Base-by-base conservation (phyloP, 2,329 filamentous ascomycete genomes). In the Fulvia fulva region DNA sequence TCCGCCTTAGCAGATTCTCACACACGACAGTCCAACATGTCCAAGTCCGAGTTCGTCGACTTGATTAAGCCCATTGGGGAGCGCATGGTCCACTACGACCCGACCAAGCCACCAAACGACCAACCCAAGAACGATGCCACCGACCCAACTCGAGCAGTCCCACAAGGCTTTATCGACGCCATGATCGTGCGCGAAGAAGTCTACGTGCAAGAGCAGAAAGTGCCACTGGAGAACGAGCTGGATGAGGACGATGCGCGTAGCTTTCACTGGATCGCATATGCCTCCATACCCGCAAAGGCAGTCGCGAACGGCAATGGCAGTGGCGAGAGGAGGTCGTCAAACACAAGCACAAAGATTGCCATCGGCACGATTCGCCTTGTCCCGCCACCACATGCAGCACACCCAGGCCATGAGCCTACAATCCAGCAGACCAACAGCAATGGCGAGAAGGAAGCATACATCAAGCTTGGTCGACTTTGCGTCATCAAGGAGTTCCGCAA, bases 211-310 rank as follows among this genome's bases (percentile, higher is more conserved):
- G 83, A 86, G 69, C 84, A 86, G 63, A 73, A 76, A 22, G 78
- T 83, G 26, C 75, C 78, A 0, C 73, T 85, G 0, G 84, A 88
- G 37, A 83, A 85, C 63, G 92, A 97, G 73, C 81, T 90, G 64
- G 93, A 97, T 76, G 76, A 80, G 1, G 91, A 97, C 71, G 93
- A 97, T 72, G 65, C 81, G 0, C 83, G 89, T 34, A 87, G 85
- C 65, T 93, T 87, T 76, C 91, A 97, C 74, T 96, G 90, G 89
- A 87, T 96, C 28, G 79, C 87, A n/a, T 96, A 96, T 74, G 84
- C 85, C 50, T 85, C 81, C 16, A 80, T 88, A 16, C 70, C 75
- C 2, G 68, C 70, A 9, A 71, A 74, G 51, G 62, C 61, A 26
- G 53, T n/a, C 76, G 75, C 65, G 41, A 73, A 73, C 28, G 63